Conservation (phyloP, 768 basidiomycete genomes). For the Grammothele lineata region DNA sequence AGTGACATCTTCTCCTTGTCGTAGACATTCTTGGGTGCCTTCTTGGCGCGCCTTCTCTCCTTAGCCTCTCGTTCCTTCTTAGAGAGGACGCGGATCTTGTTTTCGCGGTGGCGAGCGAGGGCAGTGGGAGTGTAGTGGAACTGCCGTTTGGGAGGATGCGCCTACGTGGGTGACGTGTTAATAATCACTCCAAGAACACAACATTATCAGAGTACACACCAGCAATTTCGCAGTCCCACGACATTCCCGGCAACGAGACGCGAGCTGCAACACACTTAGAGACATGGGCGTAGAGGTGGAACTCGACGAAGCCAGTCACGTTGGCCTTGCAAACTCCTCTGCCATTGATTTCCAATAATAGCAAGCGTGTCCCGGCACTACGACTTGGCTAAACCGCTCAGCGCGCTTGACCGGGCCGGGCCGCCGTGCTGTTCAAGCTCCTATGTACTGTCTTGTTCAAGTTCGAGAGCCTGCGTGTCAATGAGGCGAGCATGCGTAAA, state of each 20-base stretch:
- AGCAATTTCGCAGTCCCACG: conserved; percentile 1
- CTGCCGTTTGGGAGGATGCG: conserved; percentile 28
- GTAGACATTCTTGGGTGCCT: conserved; percentile 51
- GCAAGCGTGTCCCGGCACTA: no score
- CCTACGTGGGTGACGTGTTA: conserved; percentile 1
- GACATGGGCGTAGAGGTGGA: conserved; percentile 8
- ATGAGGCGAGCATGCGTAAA: no score
- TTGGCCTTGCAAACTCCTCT: no score
- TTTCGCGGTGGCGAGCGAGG: conserved; percentile 47
- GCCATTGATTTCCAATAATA: no score
- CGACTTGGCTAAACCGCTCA: no score
- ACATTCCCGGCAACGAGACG: conserved; percentile 14
- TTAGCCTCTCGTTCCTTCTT: conserved; percentile 71
- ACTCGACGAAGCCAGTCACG: no score
- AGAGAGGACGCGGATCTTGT: conserved; percentile 41
- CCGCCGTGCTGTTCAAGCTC: no score
- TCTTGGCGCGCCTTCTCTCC: conserved; percentile 50
- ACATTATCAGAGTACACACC: conserved; percentile 6
- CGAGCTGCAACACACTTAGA: conserved; percentile 9
- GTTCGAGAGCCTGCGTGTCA: no score
- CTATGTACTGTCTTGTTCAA: no score
- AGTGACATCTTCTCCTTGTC: conserved; percentile 65
- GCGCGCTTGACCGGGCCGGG: no score
- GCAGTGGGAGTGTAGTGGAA: conserved; percentile 50
- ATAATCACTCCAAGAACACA: no score